Evolutionary conservation across 2,329 filamentous ascomycete genomes (phyloP), one percentile per base, ranked within the genome.

Genomic region (Venturia asperata): DNA sequence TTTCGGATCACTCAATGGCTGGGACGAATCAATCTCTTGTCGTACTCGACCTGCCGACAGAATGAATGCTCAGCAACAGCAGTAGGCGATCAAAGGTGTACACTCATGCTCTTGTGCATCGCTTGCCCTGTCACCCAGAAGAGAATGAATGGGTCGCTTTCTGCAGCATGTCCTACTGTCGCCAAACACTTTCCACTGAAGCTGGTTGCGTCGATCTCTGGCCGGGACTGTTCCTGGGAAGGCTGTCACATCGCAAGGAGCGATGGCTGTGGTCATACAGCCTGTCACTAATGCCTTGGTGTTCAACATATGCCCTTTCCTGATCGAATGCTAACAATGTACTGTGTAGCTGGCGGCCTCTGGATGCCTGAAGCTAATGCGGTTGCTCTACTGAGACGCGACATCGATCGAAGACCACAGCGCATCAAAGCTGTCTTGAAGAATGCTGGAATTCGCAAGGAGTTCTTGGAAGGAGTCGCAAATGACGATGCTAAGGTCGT

Each of bases 351-450:
- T 66, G 91, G 90, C 60, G 92, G 92, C 0, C 78, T 95, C 19
- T 96, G 90, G 90, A 84, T 87, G 70, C 90, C 91, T 1, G 89
- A 91, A 63, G 83, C 84, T 1, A 77, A 79, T 5, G 80, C 86
- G n/a, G 78, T 94, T 17, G 82, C 82, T 43, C 82, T 82, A 68
- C 78, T 96, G 74, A 85, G 92, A 66, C 81, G 82, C 41, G 88
- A 87, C 72, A 88, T 97, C 72, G 90, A 96, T 77, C 82, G 83
- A 70, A 84, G 87, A 67, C 87, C 91, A 15, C 79, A 82, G 61
- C 83, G 84, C 65, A 85, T 95, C 77, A 89, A 91, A 68, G 76
- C 81, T 5, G 82, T 89, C 2, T 79, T 96, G 66, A 82, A 80
- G 66, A 81, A 87, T 61, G 78, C 82, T 21, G 76, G 74, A 0